Conservation (phyloP, 345 rosid species). For the Linum tenue region DNA sequence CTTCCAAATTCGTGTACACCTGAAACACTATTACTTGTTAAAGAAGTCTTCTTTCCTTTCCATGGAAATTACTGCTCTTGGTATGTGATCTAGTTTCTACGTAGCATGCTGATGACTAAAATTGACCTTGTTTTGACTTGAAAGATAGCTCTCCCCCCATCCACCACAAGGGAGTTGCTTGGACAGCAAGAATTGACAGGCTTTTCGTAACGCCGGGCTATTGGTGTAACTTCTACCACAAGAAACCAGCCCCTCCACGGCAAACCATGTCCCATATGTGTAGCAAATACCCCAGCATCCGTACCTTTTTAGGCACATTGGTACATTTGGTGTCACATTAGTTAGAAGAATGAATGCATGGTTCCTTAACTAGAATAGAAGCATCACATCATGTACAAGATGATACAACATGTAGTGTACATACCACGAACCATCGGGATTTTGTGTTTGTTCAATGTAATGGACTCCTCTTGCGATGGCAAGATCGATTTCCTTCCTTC, state of each 20-base stretch:
- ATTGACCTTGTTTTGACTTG: constrained; percentile 39
- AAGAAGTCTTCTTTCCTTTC: no score
- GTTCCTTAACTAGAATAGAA: no score
- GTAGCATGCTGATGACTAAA: no score
- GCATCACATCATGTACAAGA: no score
- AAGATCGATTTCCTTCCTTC: constrained; percentile 37
- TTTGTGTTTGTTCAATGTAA: constrained; percentile 35
- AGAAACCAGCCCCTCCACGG: constrained; percentile 40
- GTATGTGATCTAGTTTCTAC: no score
- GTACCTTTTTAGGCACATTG: constrained; percentile 22
- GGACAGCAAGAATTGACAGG: constrained; percentile 39
- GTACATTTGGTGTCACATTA: no score
- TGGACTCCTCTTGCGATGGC: constrained; percentile 33
- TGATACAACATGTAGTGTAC: no score
- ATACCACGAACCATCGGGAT: constrained; percentile 48
- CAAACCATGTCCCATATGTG: constrained; percentile 51
- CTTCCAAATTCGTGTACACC: constrained; percentile 36
- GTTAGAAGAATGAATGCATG: no score
- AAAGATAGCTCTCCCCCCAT: constrained; percentile 62
- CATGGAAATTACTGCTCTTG: no score
- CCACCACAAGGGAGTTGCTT: constrained; percentile 50
- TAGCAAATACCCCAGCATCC: constrained; percentile 76
- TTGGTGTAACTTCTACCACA: constrained; percentile 32
- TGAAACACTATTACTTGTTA: background rate
- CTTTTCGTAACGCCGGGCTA: constrained; percentile 30